Conservation (phyloP, 148 eudicot species). For the Rheum nobile region DNA sequence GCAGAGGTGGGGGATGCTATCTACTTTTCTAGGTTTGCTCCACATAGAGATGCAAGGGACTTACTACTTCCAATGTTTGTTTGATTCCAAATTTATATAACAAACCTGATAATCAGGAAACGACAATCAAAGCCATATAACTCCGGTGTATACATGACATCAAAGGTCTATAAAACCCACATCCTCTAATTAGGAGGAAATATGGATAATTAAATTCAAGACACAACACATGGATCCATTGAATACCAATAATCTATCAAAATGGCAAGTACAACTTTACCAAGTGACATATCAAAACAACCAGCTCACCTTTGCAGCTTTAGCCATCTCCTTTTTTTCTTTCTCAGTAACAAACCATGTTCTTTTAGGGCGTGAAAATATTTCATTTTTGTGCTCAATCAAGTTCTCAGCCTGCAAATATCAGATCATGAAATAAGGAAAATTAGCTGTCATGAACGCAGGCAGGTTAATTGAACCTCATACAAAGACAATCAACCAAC, state of each 20-base stretch:
- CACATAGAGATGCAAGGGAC: too few relatives aligned
- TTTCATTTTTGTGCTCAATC: too few relatives aligned
- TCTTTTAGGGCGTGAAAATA: too few relatives aligned
- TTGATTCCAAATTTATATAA: too few relatives aligned
- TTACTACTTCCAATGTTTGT: too few relatives aligned
- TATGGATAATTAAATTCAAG: background rate
- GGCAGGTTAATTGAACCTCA: background rate
- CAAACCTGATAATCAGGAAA: too few relatives aligned
- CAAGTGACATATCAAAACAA: background rate
- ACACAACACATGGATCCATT: background rate
- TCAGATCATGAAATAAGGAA: too few relatives aligned
- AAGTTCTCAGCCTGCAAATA: too few relatives aligned
- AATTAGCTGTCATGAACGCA: background rate
- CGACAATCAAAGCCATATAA: background rate
- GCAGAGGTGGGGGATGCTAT: too few relatives aligned
- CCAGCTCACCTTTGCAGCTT: constrained; percentile 46
- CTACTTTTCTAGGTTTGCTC: too few relatives aligned
- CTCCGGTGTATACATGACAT: background rate
- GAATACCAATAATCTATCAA: background rate
- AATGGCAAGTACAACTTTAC: background rate
- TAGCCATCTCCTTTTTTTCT: constrained; percentile 60
- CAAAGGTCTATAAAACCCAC: too few relatives aligned
- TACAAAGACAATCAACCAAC: background rate
- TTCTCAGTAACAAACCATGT: too few relatives aligned
- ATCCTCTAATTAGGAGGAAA: background rate